Percentiles rank a stretch among this genome's conserved stretches.
Evolutionary conservation across 192 early-diverging fungal genomes (phyloP).

Genomic region (Coemansia sp.): DNA sequence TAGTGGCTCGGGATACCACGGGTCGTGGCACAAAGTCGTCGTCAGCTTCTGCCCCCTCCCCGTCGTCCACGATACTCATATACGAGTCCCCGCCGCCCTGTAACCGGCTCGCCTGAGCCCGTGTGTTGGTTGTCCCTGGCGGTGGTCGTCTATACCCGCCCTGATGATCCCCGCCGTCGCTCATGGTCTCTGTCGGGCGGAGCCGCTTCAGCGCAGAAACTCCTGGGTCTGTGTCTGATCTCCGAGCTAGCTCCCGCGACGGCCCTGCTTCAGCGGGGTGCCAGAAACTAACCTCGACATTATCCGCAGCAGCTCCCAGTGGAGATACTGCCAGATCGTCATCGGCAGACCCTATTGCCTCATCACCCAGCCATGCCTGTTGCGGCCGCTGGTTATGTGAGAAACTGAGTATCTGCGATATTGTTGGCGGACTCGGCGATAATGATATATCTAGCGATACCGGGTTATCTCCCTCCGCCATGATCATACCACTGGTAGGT

Average conservation of each 20-base stretch:
- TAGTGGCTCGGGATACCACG: not conserved
- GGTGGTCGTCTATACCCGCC: not conserved
- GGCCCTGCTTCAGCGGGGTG: not conserved
- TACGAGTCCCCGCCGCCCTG: not conserved
- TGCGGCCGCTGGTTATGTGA: not conserved
- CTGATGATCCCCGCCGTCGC: not conserved
- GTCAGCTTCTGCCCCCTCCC: not conserved
- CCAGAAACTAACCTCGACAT: not conserved
- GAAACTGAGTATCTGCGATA: slow-evolving; percentile 16
- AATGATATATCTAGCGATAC: not conserved
- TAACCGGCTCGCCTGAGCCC: not conserved
- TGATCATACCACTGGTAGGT: not conserved
- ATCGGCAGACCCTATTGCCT: too few species aligned
- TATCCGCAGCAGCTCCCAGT: not conserved
- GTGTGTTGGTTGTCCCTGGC: not conserved
- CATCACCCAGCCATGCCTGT: too few species aligned
- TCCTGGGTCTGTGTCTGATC: not conserved
- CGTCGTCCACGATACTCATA: slow-evolving; percentile 2
- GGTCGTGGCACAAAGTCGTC: slow-evolving; percentile 10
- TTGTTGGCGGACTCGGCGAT: slow-evolving; percentile 18
- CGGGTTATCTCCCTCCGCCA: not conserved
- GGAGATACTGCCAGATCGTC: too few species aligned
- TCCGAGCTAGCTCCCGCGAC: not conserved
- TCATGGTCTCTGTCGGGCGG: not conserved
- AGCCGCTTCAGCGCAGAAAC: not conserved